Evolutionary conservation across 495 filamentous ascomycete species (phyloP).

Genomic region (Daldinia loculata): DNA sequence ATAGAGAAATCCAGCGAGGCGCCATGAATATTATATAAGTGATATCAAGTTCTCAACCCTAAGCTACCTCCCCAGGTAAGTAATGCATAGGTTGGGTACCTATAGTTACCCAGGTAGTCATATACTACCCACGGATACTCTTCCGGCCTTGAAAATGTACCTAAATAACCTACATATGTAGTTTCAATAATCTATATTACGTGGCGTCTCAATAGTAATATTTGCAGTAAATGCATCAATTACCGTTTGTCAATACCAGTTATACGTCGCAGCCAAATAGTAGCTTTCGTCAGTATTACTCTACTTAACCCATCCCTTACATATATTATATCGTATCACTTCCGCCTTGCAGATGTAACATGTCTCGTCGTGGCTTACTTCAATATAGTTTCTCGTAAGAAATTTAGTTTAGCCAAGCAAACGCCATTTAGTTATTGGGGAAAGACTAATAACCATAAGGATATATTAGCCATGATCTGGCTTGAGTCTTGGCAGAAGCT

Average conservation of each 20-base stretch:
- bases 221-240: too few species aligned
- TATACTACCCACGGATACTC: too few species aligned
- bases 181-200: neutral
- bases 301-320: constrained; percentile 8
- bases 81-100: too few species aligned
- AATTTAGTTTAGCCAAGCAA: neutral
- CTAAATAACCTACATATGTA: too few species aligned
- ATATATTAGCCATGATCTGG: constrained; percentile 1
- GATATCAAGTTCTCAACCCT: too few species aligned
- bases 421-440: neutral
- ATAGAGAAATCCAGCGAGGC: neutral
- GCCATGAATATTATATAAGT: neutral
- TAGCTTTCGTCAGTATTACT: constrained; percentile 5
- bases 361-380: neutral
- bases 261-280: neutral
- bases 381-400: neutral
- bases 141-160: too few species aligned
- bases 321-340: constrained; percentile 16
- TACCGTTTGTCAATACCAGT: too few species aligned
- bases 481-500: neutral
- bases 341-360: constrained; percentile 4
- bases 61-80: too few species aligned
- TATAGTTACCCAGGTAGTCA: too few species aligned
- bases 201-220: neutral
- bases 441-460: neutral